Evolutionary conservation across 345 rosid genomes (phyloP).

Genomic region (Rhizophora mangle): DNA sequence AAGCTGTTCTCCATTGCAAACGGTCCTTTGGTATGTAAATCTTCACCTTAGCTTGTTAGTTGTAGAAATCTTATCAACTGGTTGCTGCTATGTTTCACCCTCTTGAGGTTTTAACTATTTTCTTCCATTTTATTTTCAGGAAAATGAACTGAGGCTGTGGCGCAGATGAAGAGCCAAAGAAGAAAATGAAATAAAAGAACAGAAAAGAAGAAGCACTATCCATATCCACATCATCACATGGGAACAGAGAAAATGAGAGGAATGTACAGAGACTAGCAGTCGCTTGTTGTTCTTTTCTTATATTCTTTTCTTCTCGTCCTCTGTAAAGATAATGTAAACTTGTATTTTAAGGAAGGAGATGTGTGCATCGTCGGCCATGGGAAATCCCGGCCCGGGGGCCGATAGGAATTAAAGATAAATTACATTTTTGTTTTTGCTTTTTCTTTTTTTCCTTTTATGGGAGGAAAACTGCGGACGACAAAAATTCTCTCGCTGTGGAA

Average conservation of each 20-base stretch:
- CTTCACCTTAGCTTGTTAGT: background rate
- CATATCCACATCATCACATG: slow-evolving; percentile 32
- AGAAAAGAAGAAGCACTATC: slow-evolving; percentile 14
- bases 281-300: slow-evolving; percentile 26
- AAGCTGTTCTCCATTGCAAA: slow-evolving; percentile 96
- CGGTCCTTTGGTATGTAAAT: slow-evolving; percentile 59
- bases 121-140: slow-evolving; percentile 28
- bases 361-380: slow-evolving; percentile 22
- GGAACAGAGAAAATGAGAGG: slow-evolving; percentile 29
- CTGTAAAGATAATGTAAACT: slow-evolving; percentile 34
- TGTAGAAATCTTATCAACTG: background rate
- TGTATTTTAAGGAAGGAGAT: slow-evolving; percentile 18
- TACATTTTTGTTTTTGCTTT: slow-evolving; percentile 5
- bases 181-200: background rate
- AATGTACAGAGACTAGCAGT: slow-evolving; percentile 22
- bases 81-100: background rate
- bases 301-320: slow-evolving; percentile 17
- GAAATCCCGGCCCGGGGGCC: slow-evolving; percentile 11
- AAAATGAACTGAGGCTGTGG: slow-evolving; percentile 28
- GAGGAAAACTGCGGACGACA: slow-evolving; percentile 15
- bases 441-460: slow-evolving; percentile 9
- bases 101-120: slow-evolving; percentile 17
- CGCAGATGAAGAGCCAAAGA: slow-evolving; percentile 1
- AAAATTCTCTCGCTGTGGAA: slow-evolving; percentile 26
- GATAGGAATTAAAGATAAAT: slow-evolving; percentile 9